Evolutionary conservation across 441 rosid genomes (phyloP).

Genomic region (Corymbia citriodora): DNA sequence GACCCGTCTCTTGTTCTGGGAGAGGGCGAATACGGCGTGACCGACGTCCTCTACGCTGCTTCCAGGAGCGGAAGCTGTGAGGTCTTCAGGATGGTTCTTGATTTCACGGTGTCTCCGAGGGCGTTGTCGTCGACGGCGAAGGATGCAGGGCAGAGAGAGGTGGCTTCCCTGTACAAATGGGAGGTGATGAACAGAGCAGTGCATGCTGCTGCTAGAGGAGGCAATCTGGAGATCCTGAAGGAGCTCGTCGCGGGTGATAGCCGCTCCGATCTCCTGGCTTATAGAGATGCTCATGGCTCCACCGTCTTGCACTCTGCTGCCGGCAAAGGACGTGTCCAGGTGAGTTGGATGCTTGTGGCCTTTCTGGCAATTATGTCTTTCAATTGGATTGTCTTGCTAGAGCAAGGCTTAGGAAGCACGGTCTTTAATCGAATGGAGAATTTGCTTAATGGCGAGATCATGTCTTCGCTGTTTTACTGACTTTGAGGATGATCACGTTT

Average conservation of each 20-base stretch:
- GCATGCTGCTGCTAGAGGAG: background rate
- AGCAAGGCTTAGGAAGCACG: background rate
- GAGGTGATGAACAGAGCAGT: background rate
- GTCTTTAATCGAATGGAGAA: background rate
- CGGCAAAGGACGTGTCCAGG: background rate
- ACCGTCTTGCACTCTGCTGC: background rate
- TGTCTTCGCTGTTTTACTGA: background rate
- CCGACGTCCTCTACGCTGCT: background rate
- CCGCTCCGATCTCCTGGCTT: background rate
- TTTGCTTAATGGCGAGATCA: background rate
- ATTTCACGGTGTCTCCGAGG: background rate
- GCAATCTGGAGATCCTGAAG: background rate
- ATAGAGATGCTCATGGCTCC: background rate
- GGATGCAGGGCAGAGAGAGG: background rate
- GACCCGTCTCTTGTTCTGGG: background rate
- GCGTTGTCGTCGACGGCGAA: fast-evolving
- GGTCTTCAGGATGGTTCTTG: background rate
- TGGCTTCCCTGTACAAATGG: background rate
- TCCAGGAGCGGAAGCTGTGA: background rate
- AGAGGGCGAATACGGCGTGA: background rate
- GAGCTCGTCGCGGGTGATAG: background rate
- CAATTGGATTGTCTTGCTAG: background rate
- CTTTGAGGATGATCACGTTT: background rate
- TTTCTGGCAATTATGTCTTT: background rate
- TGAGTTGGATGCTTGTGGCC: background rate